Percentiles rank a stretch among this genome's conserved stretches.
phyloP scores from a whole-genome alignment of 129 eudicot species.

The carrot (Daucus carota) region DH1_v3.0 NC_030382.2:56376001-56376500 shows the following conservation, averaged over 20 bases:
- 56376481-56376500: slow-evolving; percentile 97
- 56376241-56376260: not conserved
- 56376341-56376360: too few species aligned
- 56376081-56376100: not conserved
- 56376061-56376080: not conserved
- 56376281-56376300: not conserved
- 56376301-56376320: not conserved
- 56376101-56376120: not conserved
- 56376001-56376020: not conserved
- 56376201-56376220: not conserved
- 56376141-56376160: not conserved
- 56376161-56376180: not conserved
- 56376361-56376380: not conserved
- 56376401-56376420: not conserved
- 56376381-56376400: not conserved
- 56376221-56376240: not conserved
- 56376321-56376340: not conserved
- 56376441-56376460: not conserved
- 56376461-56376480: slow-evolving; percentile 7
- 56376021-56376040: not conserved
- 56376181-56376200: not conserved
- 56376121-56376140: not conserved
- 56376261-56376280: not conserved
- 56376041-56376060: not conserved
- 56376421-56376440: not conserved